phyloP scores from a whole-genome alignment of 225 moss, liverwort and hornwort species.

The Polytrichum formosum region DNA sequence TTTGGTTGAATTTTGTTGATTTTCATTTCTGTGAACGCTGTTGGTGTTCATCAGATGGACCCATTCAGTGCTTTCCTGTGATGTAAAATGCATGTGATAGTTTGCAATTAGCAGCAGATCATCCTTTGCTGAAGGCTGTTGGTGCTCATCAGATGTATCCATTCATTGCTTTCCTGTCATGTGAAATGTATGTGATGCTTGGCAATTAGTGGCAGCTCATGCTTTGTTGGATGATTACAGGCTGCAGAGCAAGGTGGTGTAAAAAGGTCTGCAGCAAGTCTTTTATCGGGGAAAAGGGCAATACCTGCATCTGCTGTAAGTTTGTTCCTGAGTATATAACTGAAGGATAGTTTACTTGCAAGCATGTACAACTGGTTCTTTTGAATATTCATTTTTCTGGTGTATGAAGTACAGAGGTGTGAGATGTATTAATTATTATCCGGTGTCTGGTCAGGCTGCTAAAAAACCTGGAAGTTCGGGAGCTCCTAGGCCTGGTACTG shows the following conservation, averaged over 20 bases:
- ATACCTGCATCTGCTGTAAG: slow-evolving; percentile 36
- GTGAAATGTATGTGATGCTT: neutral
- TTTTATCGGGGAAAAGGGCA: slow-evolving; percentile 58
- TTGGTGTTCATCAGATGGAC: no score
- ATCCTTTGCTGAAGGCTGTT: no score
- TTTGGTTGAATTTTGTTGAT: neutral
- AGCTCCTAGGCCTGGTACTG: slow-evolving; percentile 33
- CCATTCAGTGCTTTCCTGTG: neutral
- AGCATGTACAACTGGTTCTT: no score
- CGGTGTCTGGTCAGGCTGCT: slow-evolving; percentile 13
- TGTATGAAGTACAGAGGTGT: no score
- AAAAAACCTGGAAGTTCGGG: slow-evolving; percentile 35
- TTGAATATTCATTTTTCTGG: no score
- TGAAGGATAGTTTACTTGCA: no score
- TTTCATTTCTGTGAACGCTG: no score
- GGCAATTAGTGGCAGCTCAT: neutral
- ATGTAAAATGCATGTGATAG: neutral
- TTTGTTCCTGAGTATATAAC: neutral
- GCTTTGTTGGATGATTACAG: slow-evolving; percentile 4
- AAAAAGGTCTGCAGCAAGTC: slow-evolving; percentile 69
- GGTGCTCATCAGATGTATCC: no score
- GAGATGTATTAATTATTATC: no score
- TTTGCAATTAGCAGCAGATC: neutral
- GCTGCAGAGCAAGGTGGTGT: slow-evolving; percentile 33
- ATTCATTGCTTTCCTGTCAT: neutral